Evolutionary conservation across 768 basidiomycete species (phyloP).

Genomic region (Kwoniella dejecticola): DNA sequence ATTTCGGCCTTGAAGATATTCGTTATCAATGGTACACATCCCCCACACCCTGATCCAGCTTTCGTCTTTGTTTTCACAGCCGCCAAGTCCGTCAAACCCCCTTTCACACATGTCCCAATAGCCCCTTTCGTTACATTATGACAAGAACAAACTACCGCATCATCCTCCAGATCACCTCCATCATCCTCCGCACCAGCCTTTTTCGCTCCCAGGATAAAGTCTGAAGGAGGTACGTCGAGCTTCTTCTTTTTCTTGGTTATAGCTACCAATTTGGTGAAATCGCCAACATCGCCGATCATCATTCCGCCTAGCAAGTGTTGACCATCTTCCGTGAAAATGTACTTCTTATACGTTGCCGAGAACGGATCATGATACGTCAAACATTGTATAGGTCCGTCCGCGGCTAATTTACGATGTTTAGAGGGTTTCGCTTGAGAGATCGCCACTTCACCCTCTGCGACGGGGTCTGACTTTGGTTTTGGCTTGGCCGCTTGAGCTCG

Average conservation of each 20-base stretch:
- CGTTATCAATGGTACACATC: slow-evolving; percentile 67
- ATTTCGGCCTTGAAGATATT: slow-evolving; percentile 63
- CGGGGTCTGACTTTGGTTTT: slow-evolving; percentile 34
- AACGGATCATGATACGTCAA: slow-evolving; percentile 74
- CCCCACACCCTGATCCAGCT: slow-evolving; percentile 72
- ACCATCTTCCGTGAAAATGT: slow-evolving; percentile 71
- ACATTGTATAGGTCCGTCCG: slow-evolving; percentile 61
- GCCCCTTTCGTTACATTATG: slow-evolving; percentile 70
- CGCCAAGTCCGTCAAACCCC: slow-evolving; percentile 60
- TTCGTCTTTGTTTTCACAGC: slow-evolving; percentile 70
- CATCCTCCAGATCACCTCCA: slow-evolving; percentile 70
- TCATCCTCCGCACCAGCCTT: slow-evolving; percentile 61
- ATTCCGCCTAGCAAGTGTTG: slow-evolving; percentile 73
- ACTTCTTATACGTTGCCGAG: slow-evolving; percentile 72
- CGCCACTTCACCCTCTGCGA: slow-evolving; percentile 25
- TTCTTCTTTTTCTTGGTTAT: slow-evolving; percentile 75
- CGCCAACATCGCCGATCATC: slow-evolving; percentile 74
- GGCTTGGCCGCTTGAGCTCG: slow-evolving; percentile 29
- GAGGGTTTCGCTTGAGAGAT: slow-evolving; percentile 26
- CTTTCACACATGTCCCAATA: slow-evolving; percentile 61
- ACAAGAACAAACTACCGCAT: slow-evolving; percentile 72
- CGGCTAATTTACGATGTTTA: slow-evolving; percentile 34
- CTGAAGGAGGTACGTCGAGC: slow-evolving; percentile 66
- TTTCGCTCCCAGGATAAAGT: slow-evolving; percentile 66
- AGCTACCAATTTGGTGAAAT: slow-evolving; percentile 70